phyloP scores from a whole-genome alignment of 345 rosid species.

The Syzygium oleosum region DNA sequence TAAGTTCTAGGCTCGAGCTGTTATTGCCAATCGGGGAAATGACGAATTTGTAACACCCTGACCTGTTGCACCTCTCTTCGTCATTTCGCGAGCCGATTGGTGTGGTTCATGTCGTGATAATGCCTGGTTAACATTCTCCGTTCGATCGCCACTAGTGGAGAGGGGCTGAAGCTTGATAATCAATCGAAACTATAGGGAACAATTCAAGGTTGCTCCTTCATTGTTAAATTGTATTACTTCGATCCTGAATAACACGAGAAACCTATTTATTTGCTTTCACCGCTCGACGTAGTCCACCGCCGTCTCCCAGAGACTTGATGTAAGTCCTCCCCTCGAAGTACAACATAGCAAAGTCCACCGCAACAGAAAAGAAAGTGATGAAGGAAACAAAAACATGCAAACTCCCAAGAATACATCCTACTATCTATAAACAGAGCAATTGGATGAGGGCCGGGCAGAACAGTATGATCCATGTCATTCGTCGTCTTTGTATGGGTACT shows the following conservation, averaged over 20 bases:
- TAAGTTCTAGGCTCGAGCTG: neutral
- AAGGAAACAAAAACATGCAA: neutral
- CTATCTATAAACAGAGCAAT: neutral
- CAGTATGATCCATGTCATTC: conserved; percentile 23
- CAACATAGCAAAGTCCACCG: neutral
- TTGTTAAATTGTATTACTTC: neutral
- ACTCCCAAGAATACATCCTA: neutral
- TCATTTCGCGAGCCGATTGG: neutral
- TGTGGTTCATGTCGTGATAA: neutral
- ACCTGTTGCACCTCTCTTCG: neutral
- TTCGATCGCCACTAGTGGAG: neutral
- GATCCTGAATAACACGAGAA: neutral
- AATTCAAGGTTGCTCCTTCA: neutral
- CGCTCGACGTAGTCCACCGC: neutral
- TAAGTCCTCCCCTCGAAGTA: neutral
- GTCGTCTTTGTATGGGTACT: conserved; percentile 95
- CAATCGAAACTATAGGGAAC: neutral
- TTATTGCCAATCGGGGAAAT: neutral
- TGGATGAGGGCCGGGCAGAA: neutral
- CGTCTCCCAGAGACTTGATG: neutral
- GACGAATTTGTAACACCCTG: neutral
- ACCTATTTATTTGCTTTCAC: neutral
- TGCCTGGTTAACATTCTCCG: neutral
- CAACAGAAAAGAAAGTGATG: neutral
- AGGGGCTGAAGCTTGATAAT: neutral